A percentile compares a stretch with the other conserved stretches of the same genome.
Evolutionary conservation across 768 basidiomycete species (phyloP).

Genomic region (Cystofilobasidium capitatum): DNA sequence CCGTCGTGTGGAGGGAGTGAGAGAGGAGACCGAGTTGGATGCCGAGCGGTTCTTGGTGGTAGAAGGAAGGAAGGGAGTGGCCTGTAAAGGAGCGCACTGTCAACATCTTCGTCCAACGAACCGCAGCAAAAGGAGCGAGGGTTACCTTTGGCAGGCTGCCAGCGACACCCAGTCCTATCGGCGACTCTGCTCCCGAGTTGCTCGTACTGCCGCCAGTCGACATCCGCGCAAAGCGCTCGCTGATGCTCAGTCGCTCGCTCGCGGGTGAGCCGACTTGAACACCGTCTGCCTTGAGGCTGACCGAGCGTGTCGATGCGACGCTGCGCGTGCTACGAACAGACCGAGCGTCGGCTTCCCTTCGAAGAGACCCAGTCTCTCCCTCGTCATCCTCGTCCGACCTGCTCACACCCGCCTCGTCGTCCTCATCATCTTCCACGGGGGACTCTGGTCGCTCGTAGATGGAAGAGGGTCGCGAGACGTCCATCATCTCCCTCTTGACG

Average conservation of each 20-base stretch:
- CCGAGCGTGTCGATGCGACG: slow-evolving; percentile 52
- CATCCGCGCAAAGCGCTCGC: slow-evolving; percentile 12
- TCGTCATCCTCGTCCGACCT: slow-evolving; percentile 42
- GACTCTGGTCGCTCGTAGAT: slow-evolving; percentile 37
- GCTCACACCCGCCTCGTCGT: slow-evolving; percentile 38
- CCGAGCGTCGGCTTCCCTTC: slow-evolving; percentile 45
- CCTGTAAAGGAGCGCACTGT: slow-evolving; percentile 18
- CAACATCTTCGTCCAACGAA: no score
- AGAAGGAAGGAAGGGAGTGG: slow-evolving; percentile 24
- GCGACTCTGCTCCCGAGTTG: not conserved
- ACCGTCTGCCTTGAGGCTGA: slow-evolving; percentile 28
- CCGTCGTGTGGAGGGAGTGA: slow-evolving; percentile 8
- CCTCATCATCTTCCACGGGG: slow-evolving; percentile 29
- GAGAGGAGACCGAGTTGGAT: slow-evolving; percentile 3
- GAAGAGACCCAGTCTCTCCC: slow-evolving; percentile 40
- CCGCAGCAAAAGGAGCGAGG: no score
- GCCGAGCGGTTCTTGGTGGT: not conserved
- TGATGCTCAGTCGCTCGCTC: slow-evolving; percentile 14
- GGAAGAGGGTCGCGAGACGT: slow-evolving; percentile 51
- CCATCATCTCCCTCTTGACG: slow-evolving; percentile 50
- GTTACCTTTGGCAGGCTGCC: not conserved
- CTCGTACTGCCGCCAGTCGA: not conserved
- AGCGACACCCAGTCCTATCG: not conserved
- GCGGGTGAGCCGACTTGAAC: not conserved
- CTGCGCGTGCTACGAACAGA: slow-evolving; percentile 60